Evolutionary conservation across 257 asterid species (phyloP).

Genomic region (Nicotiana attenuata): DNA sequence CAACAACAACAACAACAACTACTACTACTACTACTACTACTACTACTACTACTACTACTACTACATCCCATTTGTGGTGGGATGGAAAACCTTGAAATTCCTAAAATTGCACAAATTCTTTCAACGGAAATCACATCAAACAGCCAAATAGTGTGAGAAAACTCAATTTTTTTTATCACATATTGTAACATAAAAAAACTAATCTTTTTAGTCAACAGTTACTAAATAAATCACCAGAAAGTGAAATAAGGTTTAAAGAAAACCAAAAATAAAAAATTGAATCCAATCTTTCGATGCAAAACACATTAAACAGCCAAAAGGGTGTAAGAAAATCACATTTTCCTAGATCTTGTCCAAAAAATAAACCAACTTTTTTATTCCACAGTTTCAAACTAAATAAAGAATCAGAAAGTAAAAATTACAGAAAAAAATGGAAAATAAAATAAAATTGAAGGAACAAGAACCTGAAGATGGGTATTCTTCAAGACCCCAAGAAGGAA

Average conservation of each 20-base stretch:
- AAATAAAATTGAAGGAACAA: background rate
- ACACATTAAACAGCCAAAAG: background rate
- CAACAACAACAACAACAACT: no score
- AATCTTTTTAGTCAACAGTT: background rate
- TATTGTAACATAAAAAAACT: background rate
- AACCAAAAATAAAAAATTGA: background rate
- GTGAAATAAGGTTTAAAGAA: background rate
- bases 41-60: no score
- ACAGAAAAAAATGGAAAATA: background rate
- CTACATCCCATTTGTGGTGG: no score
- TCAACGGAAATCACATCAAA: background rate
- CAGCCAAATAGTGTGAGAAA: background rate
- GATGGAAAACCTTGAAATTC: background rate
- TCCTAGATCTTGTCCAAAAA: background rate
- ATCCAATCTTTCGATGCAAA: background rate
- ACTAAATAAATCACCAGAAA: background rate
- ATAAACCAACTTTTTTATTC: background rate
- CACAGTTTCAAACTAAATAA: background rate
- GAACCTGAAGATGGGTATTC: constrained; percentile 40
- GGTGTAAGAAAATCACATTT: background rate
- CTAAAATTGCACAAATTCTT: background rate
- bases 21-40: no score
- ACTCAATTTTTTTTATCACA: background rate
- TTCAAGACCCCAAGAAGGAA: constrained; percentile 9
- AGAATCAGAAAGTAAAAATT: background rate